Percentiles rank a stretch among this genome's conserved stretches.
Evolutionary conservation across 768 basidiomycete species (phyloP).

Genomic region (Russula griseocarnosa): DNA sequence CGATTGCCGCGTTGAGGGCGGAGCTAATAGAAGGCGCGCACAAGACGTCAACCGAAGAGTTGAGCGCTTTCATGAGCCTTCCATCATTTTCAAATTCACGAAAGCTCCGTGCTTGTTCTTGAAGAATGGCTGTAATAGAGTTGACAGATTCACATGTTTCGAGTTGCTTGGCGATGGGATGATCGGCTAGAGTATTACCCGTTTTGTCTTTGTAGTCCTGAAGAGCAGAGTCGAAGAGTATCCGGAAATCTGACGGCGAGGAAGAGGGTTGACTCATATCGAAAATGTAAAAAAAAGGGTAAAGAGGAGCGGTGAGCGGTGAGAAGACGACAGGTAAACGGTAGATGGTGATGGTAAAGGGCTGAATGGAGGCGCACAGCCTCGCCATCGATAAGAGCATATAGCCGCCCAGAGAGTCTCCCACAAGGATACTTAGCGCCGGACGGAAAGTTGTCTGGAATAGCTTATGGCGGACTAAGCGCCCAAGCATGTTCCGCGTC

Average conservation of each 20-base stretch:
- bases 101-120: background rate
- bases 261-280: no score
- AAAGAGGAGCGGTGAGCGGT: no score
- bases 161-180: background rate
- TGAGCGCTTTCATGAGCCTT: background rate
- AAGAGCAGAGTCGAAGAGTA: background rate
- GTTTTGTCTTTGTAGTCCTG: background rate
- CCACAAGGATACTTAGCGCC: no score
- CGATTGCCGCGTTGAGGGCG: background rate
- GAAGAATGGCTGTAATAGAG: background rate
- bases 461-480: no score
- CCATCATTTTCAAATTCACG: background rate
- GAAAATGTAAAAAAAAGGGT: no score
- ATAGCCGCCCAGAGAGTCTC: background rate
- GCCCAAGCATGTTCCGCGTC: no score
- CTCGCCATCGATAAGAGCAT: no score
- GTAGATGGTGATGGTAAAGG: no score
- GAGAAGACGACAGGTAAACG: no score
- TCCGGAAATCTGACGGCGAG: no score
- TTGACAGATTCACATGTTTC: background rate
- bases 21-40: background rate
- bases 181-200: background rate
- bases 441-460: no score
- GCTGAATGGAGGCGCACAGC: no score
- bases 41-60: background rate